Percentiles rank a stretch among this genome's conserved stretches.
phyloP scores from a whole-genome alignment of 2,329 filamentous ascomycete genomes.

The Xylaria sp. region DNA sequence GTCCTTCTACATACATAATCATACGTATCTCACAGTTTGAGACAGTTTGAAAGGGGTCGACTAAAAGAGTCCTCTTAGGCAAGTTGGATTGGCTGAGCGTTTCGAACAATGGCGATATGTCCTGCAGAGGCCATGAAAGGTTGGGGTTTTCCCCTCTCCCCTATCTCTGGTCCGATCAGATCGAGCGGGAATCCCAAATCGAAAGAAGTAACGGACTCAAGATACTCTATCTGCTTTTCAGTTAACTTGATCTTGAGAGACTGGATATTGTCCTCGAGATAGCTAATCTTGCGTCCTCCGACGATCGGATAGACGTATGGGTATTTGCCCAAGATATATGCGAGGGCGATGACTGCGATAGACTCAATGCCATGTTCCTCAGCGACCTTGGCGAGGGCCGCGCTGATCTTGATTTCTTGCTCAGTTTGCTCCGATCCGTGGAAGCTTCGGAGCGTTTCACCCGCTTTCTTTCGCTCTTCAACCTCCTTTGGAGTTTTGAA shows the following conservation, averaged over 20 bases:
- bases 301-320: slow-evolving; percentile 61
- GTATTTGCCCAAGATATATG: slow-evolving; percentile 59
- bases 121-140: slow-evolving; percentile 13
- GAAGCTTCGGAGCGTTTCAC: slow-evolving; percentile 51
- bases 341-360: slow-evolving; percentile 66
- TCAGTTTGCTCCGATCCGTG: slow-evolving; percentile 52
- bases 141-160: slow-evolving; percentile 8
- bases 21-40: not conserved
- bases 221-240: slow-evolving; percentile 59
- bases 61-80: not conserved
- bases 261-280: slow-evolving; percentile 63
- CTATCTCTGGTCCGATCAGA: slow-evolving; percentile 51
- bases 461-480: slow-evolving; percentile 46
- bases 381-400: slow-evolving; percentile 69
- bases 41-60: too few species aligned
- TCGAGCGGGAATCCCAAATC: slow-evolving; percentile 62
- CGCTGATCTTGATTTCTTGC: slow-evolving; percentile 62
- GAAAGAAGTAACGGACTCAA: slow-evolving; percentile 62
- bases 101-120: slow-evolving; percentile 21
- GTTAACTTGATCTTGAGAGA: slow-evolving; percentile 60
- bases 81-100: slow-evolving; percentile 16
- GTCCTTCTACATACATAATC: not conserved
- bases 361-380: slow-evolving; percentile 61
- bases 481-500: slow-evolving; percentile 54
- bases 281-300: slow-evolving; percentile 61